Evolutionary conservation across 2,329 filamentous ascomycete species (phyloP).

Genomic region (Scleromitrula shiraiana): DNA sequence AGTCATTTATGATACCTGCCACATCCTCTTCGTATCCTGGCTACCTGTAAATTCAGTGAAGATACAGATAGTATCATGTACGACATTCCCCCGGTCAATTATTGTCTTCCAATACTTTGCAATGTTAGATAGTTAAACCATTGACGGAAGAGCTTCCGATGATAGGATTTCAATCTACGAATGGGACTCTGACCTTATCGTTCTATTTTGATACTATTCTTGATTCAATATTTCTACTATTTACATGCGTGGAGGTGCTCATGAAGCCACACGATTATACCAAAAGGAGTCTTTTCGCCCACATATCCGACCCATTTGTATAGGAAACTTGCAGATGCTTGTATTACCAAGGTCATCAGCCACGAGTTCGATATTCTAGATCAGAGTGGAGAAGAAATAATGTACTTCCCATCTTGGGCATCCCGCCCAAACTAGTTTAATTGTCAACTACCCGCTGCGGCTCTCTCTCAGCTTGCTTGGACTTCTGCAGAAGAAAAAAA

Average conservation of each 20-base stretch:
- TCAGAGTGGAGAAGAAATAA: not conserved
- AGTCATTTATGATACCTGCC: not conserved
- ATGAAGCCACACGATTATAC: not conserved
- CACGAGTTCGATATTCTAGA: not conserved
- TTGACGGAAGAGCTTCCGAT: not conserved
- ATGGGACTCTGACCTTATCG: not conserved
- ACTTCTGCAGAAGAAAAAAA: not conserved
- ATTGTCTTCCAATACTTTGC: not conserved
- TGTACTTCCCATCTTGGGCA: not conserved
- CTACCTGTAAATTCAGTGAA: not conserved
- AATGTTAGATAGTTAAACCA: not conserved
- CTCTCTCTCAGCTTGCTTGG: not conserved
- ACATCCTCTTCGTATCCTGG: not conserved
- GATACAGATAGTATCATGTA: constrained; percentile 1
- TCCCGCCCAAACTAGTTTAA: not conserved
- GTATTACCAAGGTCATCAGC: not conserved
- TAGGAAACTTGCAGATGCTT: not conserved
- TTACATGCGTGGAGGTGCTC: not conserved
- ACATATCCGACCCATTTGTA: not conserved
- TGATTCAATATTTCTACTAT: constrained; percentile 1
- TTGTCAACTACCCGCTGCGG: not conserved
- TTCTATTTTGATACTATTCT: constrained; percentile 3
- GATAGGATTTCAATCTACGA: not conserved
- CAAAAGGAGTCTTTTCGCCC: not conserved
- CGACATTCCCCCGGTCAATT: not conserved